Percentiles rank a stretch among this genome's conserved stretches.
Conservation (phyloP, 345 rosid species). For the Lepidium sativum region DNA sequence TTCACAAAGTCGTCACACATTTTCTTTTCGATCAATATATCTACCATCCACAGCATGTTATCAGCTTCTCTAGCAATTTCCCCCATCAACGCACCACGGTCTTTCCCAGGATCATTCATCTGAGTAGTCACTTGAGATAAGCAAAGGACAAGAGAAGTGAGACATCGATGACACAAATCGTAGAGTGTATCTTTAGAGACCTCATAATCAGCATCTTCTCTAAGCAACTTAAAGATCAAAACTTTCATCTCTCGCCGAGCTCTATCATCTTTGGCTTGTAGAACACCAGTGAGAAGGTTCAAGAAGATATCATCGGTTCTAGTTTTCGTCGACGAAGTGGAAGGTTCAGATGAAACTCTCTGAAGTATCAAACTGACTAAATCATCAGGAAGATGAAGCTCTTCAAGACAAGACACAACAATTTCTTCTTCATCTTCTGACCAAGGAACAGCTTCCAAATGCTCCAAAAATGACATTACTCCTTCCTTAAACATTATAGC, state of each 20-base stretch:
- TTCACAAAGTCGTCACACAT: conserved; percentile 69
- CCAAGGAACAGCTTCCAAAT: conserved; percentile 94
- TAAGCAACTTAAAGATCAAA: conserved; percentile 56
- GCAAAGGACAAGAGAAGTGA: conserved; percentile 66
- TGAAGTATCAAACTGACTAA: conserved; percentile 52
- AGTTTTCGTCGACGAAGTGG: conserved; percentile 28
- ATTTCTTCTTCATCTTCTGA: conserved; percentile 73
- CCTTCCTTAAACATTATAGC: conserved; percentile 72
- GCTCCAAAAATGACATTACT: conserved; percentile 59
- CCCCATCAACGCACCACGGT: conserved; percentile 67
- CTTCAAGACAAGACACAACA: conserved; percentile 44
- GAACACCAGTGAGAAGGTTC: conserved; percentile 54
- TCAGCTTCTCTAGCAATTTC: conserved; percentile 88
- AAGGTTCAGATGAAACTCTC: conserved; percentile 62
- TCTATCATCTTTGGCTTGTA: conserved; percentile 84
- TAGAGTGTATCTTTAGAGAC: conserved; percentile 66
- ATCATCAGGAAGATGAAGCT: conserved; percentile 58
- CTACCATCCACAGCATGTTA: conserved; percentile 84
- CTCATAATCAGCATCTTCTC: conserved; percentile 53
- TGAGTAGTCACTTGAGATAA: conserved; percentile 63
- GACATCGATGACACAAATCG: conserved; percentile 67
- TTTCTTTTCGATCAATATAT: conserved; percentile 57
- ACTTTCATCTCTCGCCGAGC: conserved; percentile 85
- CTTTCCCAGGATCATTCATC: conserved; percentile 38
- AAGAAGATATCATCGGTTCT: conserved; percentile 59